Conservation (phyloP, 345 rosid genomes). For the Lagerstroemia speciosa region DNA sequence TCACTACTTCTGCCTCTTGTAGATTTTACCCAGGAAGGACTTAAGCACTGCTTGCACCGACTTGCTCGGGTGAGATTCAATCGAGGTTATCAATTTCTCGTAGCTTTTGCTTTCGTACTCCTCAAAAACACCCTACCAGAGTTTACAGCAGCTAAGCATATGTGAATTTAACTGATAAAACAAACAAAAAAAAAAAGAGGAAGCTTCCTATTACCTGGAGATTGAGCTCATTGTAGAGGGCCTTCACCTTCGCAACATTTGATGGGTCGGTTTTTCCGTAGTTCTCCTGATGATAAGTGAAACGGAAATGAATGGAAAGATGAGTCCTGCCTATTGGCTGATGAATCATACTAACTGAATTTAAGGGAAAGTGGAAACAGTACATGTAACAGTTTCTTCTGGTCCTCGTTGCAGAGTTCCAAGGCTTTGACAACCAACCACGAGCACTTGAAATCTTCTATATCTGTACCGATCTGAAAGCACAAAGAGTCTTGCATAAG, state of each 20-base stretch:
- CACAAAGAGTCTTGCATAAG: neutral
- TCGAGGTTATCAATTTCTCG: constrained; percentile 42
- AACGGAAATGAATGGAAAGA: neutral
- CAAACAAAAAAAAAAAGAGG: too few species aligned
- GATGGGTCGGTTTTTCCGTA: constrained; percentile 61
- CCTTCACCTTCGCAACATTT: constrained; percentile 60
- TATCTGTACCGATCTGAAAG: constrained; percentile 73
- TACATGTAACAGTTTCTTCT: constrained; percentile 52
- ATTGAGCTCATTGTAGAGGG: constrained; percentile 54
- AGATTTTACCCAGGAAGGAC: constrained; percentile 78
- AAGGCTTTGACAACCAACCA: constrained; percentile 83
- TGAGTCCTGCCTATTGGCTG: neutral
- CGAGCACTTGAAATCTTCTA: constrained; percentile 81
- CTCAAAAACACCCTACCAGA: constrained; percentile 39
- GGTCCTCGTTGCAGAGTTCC: constrained; percentile 53
- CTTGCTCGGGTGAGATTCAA: constrained; percentile 64
- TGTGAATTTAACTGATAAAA: neutral
- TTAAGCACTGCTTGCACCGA: constrained; percentile 75
- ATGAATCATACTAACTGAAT: neutral
- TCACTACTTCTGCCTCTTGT: constrained; percentile 66
- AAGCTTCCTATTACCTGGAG: too few species aligned
- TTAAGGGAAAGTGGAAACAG: neutral
- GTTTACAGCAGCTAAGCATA: neutral
- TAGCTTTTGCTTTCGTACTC: constrained; percentile 78
- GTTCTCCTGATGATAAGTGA: constrained; percentile 41